Evolutionary conservation across 108 stramenopile species (phyloP).

Genomic region (Nitzschia putrida): DNA sequence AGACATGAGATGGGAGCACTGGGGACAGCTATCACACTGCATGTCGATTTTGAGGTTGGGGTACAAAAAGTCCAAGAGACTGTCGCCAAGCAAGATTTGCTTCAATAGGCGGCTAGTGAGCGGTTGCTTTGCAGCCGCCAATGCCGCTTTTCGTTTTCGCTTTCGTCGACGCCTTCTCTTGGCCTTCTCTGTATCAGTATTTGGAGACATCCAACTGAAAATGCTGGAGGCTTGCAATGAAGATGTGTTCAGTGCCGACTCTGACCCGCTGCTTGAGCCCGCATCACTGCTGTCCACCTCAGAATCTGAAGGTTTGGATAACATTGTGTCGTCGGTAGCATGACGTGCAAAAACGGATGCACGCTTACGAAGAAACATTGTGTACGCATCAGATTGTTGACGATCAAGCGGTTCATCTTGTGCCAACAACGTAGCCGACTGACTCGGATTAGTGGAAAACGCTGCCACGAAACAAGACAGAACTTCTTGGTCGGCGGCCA

Average conservation of each 20-base stretch:
- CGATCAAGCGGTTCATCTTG: neutral
- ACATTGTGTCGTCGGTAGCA: conserved; percentile 9
- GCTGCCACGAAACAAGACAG: conserved; percentile 70
- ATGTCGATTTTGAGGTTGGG: conserved; percentile 75
- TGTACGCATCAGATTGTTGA: conserved; percentile 40
- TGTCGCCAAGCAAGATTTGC: conserved; percentile 73
- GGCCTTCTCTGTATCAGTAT: conserved; percentile 2
- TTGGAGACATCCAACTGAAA: conserved; percentile 28
- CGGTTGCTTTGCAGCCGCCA: neutral
- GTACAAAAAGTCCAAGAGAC: conserved; percentile 77
- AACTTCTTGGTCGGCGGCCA: conserved; percentile 66
- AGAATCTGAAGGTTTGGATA: conserved; percentile 11
- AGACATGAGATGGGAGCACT: conserved; percentile 60
- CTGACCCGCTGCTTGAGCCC: conserved; percentile 30
- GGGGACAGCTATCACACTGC: conserved; percentile 69
- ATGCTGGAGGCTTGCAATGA: conserved; percentile 10
- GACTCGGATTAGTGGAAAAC: conserved; percentile 36
- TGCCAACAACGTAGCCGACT: neutral
- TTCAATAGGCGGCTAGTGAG: conserved; percentile 48
- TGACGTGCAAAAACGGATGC: conserved; percentile 15
- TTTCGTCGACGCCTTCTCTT: conserved; percentile 15
- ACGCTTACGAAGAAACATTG: conserved; percentile 32
- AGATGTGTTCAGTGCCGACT: neutral
- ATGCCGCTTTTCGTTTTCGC: conserved; percentile 21
- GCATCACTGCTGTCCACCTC: conserved; percentile 32